Evolutionary conservation across 345 rosid species (phyloP).

Genomic region (Hirschfeldia incana): DNA sequence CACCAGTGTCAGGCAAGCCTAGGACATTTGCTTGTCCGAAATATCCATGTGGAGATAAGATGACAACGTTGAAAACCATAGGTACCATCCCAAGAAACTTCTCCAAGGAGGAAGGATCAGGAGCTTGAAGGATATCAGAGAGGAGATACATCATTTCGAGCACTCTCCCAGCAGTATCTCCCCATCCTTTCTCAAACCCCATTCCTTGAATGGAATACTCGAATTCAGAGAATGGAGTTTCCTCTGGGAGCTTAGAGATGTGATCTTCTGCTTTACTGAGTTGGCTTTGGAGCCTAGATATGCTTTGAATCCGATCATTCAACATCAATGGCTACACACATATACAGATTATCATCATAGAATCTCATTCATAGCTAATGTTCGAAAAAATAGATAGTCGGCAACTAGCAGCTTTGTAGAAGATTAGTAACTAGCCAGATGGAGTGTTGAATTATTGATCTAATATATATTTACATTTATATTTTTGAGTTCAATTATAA

Average conservation of each 20-base stretch:
- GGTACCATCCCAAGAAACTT: conserved; percentile 93
- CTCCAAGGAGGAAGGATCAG: conserved; percentile 90
- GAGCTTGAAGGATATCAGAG: conserved; percentile 92
- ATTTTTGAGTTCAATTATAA: too few species aligned
- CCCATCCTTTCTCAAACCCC: conserved; percentile 99
- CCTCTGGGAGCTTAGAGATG: conserved; percentile 70
- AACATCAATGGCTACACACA: conserved; percentile 75
- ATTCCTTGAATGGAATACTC: conserved; percentile 80
- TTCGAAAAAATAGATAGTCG: neutral
- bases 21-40: conserved; percentile 99
- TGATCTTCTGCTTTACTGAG: conserved; percentile 86
- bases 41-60: conserved; percentile 95
- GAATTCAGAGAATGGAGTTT: conserved; percentile 70
- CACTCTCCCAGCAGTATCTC: conserved; percentile 80
- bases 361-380: neutral
- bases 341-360: neutral
- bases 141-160: conserved; percentile 83
- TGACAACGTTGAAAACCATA: conserved; percentile 92
- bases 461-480: too few species aligned
- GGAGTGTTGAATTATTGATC: too few species aligned
- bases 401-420: too few species aligned
- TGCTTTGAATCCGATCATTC: conserved; percentile 78
- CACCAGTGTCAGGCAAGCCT: conserved; percentile 99
- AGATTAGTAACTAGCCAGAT: too few species aligned
- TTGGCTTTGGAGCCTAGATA: conserved; percentile 62